Conservation (phyloP, 2,329 filamentous ascomycete genomes). For the Talaromyces piceae region DNA sequence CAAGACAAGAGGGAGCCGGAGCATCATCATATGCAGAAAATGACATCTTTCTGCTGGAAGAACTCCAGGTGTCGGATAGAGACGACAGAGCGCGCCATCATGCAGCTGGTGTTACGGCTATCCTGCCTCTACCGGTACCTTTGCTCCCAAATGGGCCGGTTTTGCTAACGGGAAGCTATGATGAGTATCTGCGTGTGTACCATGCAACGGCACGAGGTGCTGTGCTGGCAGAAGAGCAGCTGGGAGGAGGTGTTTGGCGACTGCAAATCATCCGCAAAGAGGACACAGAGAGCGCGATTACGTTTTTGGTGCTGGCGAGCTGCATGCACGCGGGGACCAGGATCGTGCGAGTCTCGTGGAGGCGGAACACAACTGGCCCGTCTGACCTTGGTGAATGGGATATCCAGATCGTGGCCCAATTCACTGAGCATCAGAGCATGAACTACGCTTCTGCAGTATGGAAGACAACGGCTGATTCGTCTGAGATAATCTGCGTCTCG, state of each 20-base stretch:
- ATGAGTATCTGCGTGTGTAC: slow-evolving; percentile 68
- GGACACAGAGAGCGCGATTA: slow-evolving; percentile 13
- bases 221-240: slow-evolving; percentile 55
- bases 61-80: slow-evolving; percentile 16
- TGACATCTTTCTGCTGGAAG: slow-evolving; percentile 16
- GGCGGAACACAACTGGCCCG: slow-evolving; percentile 27
- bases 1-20: slow-evolving; percentile 1
- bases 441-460: slow-evolving; percentile 74
- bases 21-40: slow-evolving; percentile 13
- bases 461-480: slow-evolving; percentile 15
- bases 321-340: slow-evolving; percentile 88
- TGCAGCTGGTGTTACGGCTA: slow-evolving; percentile 78
- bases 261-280: slow-evolving; percentile 48
- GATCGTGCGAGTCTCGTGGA: slow-evolving; percentile 46
- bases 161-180: slow-evolving; percentile 83
- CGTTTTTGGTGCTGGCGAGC: slow-evolving; percentile 62
- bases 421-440: slow-evolving; percentile 87
- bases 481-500: slow-evolving; percentile 32
- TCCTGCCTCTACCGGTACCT: slow-evolving; percentile 57
- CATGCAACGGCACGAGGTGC: slow-evolving; percentile 31
- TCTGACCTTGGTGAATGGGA: slow-evolving; percentile 42
- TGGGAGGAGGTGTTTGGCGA: slow-evolving; percentile 83
- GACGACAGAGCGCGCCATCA: slow-evolving; percentile 54
- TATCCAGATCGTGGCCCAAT: slow-evolving; percentile 60
- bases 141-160: slow-evolving; percentile 44